A percentile compares a stretch with the other conserved stretches of the same genome.
Conservation (phyloP, 352 stramenopile species). For the Pythium coloratum region DNA sequence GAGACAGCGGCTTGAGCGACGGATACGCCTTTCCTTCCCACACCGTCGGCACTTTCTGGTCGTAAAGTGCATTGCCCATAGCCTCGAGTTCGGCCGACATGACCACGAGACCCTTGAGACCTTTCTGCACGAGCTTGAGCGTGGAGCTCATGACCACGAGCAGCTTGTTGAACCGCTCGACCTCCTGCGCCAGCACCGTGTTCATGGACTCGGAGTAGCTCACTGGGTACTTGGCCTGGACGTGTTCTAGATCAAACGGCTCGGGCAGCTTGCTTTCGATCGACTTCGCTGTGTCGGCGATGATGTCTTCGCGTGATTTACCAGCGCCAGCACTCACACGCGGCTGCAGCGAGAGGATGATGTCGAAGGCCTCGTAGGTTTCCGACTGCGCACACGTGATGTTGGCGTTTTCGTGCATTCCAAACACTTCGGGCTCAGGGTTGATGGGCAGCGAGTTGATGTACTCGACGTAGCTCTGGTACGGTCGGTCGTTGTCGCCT, state of each 20-base stretch:
- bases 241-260: conserved; percentile 79
- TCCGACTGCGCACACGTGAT: conserved; percentile 93
- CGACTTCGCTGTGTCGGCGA: conserved; percentile 64
- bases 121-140: conserved; percentile 69
- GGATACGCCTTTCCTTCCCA: conserved; percentile 91
- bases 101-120: conserved; percentile 78
- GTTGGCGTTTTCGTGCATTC: conserved; percentile 94
- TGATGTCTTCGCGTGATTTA: conserved; percentile 78
- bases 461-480: conserved; percentile 91
- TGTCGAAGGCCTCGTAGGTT: conserved; percentile 88
- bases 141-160: conserved; percentile 64
- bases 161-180: conserved; percentile 84
- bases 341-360: conserved; percentile 83
- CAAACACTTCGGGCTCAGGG: conserved; percentile 91
- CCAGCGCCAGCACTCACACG: conserved; percentile 62
- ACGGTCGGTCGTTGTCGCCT: conserved; percentile 63
- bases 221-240: conserved; percentile 86
- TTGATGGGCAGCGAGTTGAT: conserved; percentile 92
- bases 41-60: conserved; percentile 86
- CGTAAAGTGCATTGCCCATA: conserved; percentile 85
- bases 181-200: conserved; percentile 91
- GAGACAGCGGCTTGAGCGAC: conserved; percentile 85
- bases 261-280: conserved; percentile 66
- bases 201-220: conserved; percentile 95
- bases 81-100: conserved; percentile 86